phyloP scores from a whole-genome alignment of 1,284 basidiomycete genomes.

The Cutaneotrichosporon sp. region DNA sequence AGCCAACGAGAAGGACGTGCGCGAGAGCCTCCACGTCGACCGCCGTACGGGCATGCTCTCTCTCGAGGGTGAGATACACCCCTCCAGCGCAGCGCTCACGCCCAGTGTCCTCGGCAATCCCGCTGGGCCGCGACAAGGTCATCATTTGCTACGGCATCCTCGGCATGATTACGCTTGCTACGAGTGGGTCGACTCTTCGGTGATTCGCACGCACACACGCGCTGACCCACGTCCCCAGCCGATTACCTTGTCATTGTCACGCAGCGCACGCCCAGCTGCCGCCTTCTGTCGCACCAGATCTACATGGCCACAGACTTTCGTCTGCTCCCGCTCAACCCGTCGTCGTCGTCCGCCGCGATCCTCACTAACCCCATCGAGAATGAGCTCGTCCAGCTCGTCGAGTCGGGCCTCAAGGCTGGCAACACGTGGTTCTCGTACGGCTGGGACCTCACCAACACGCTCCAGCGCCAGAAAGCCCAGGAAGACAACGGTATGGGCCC shows the following conservation, averaged over 20 bases:
- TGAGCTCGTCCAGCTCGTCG: constrained; percentile 77
- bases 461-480: constrained; percentile 72
- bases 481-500: constrained; percentile 65
- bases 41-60: constrained; percentile 44
- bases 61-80: constrained; percentile 47
- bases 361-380: constrained; percentile 73
- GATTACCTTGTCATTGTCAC: constrained; percentile 92
- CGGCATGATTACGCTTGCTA: constrained; percentile 76
- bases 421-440: constrained; percentile 86
- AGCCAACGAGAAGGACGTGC: constrained; percentile 40
- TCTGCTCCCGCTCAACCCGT: constrained; percentile 70
- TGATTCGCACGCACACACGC: background rate
- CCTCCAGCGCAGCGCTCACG: background rate
- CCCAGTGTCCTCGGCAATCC: constrained; percentile 38
- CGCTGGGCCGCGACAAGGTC: constrained; percentile 48
- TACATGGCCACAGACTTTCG: constrained; percentile 89
- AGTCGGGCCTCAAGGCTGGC: constrained; percentile 74
- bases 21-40: constrained; percentile 48
- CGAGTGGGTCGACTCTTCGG: constrained; percentile 55
- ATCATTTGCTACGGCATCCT: constrained; percentile 70
- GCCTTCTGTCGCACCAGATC: constrained; percentile 76
- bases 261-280: constrained; percentile 69
- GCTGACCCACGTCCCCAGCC: constrained; percentile 52
- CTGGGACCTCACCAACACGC: constrained; percentile 80
- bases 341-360: constrained; percentile 60